A percentile compares a stretch with the other conserved stretches of the same genome.
phyloP scores from a whole-genome alignment of 108 stramenopile genomes.

The Discostella stelligeroides region DNA sequence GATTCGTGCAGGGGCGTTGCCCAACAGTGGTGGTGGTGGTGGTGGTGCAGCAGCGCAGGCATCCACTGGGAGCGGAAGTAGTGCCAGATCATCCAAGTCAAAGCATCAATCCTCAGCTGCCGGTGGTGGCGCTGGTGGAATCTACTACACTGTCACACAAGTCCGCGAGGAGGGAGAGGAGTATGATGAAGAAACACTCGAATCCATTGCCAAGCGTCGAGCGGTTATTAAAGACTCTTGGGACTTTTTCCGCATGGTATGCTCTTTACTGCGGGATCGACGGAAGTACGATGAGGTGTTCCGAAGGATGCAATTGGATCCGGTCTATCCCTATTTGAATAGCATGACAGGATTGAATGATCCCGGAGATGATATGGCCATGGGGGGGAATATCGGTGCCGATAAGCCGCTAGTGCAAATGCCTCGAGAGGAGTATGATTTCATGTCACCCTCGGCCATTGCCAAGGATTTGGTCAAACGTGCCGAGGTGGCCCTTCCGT shows the following conservation, averaged over 20 bases:
- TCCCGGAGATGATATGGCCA: slow-evolving; percentile 63
- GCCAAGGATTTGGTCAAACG: slow-evolving; percentile 60
- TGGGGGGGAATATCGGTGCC: slow-evolving; percentile 65
- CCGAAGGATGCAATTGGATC: slow-evolving; percentile 76
- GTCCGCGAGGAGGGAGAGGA: slow-evolving; percentile 61
- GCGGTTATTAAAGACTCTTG: slow-evolving; percentile 89
- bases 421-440: slow-evolving; percentile 53
- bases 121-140: too few species aligned
- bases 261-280: slow-evolving; percentile 71
- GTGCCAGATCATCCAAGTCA: too few species aligned
- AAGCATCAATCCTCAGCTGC: too few species aligned
- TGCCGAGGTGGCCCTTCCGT: slow-evolving; percentile 71
- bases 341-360: slow-evolving; percentile 84
- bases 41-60: too few species aligned
- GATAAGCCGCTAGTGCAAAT: slow-evolving; percentile 79
- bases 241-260: slow-evolving; percentile 90
- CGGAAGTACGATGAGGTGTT: slow-evolving; percentile 87
- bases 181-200: slow-evolving; percentile 80
- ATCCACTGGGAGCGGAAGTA: too few species aligned
- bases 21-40: slow-evolving; percentile 9
- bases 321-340: slow-evolving; percentile 82
- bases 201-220: slow-evolving; percentile 84
- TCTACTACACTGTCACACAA: slow-evolving; percentile 74
- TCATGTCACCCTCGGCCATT: slow-evolving; percentile 64
- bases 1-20: slow-evolving; percentile 71